Percentiles rank a stretch among this genome's conserved stretches.
phyloP scores from a whole-genome alignment of 1,139 yeast species.

The Williopsis jadinii region DNA sequence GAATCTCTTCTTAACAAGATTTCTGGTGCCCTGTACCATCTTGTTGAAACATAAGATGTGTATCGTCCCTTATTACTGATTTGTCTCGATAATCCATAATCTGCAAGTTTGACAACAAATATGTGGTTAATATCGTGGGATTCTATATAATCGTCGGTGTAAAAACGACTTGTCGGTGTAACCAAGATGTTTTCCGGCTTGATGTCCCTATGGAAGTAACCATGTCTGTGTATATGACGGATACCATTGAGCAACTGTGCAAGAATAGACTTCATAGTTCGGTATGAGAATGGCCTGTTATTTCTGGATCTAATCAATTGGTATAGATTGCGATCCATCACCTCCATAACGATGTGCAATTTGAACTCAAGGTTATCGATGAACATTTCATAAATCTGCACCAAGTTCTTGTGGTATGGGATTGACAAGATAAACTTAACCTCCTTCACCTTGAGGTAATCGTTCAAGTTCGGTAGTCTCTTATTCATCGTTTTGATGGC shows the following conservation, averaged over 20 bases:
- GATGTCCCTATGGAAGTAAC: slow-evolving; percentile 83
- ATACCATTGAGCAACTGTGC: slow-evolving; percentile 71
- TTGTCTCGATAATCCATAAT: slow-evolving; percentile 82
- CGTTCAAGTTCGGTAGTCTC: slow-evolving; percentile 40
- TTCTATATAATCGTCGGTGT: slow-evolving; percentile 41
- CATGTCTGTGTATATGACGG: slow-evolving; percentile 69
- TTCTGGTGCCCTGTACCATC: slow-evolving; percentile 97
- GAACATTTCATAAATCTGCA: slow-evolving; percentile 72
- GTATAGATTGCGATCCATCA: slow-evolving; percentile 73
- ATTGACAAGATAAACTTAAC: slow-evolving; percentile 62
- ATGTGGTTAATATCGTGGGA: slow-evolving; percentile 37
- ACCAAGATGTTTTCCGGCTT: slow-evolving; percentile 89
- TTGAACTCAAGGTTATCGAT: slow-evolving; percentile 52
- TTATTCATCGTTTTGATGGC: slow-evolving; percentile 81
- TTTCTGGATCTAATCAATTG: slow-evolving; percentile 61
- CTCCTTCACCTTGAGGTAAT: slow-evolving; percentile 66
- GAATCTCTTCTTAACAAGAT: slow-evolving; percentile 59
- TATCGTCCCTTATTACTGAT: slow-evolving; percentile 46
- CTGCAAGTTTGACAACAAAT: slow-evolving; percentile 75
- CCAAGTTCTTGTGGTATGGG: slow-evolving; percentile 65
- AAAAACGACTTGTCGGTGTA: slow-evolving; percentile 47
- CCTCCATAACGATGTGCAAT: slow-evolving; percentile 83
- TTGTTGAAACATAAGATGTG: slow-evolving; percentile 82
- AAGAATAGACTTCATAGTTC: slow-evolving; percentile 58
- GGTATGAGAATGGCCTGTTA: slow-evolving; percentile 42